Percentiles rank a stretch among this genome's conserved stretches.
Evolutionary conservation across 2,329 filamentous ascomycete species (phyloP).

Genomic region (Trematosphaeria pertusa): DNA sequence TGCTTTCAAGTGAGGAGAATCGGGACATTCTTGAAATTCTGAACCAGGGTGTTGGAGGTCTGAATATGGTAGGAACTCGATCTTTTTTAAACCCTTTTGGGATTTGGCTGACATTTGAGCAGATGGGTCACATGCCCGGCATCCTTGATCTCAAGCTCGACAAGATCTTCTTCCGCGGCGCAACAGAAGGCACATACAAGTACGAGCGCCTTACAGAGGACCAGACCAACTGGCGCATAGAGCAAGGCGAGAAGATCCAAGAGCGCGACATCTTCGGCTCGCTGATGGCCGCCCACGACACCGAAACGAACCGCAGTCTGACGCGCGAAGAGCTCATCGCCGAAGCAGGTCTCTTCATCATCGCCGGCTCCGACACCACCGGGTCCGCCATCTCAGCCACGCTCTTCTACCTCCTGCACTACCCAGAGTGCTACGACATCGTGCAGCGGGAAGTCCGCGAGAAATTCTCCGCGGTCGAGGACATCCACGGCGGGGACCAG

Average conservation of each 20-base stretch:
- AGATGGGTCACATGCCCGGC: slow-evolving; percentile 16
- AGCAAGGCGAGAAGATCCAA: too few species aligned
- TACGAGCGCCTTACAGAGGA: not conserved
- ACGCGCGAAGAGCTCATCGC: too few species aligned
- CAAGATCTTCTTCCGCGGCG: slow-evolving; percentile 38
- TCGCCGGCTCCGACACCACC: slow-evolving; percentile 46
- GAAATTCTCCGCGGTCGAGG: slow-evolving; percentile 19
- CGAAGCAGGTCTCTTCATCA: slow-evolving; percentile 48
- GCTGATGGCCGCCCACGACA: too few species aligned
- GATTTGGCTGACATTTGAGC: too few species aligned
- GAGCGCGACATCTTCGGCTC: too few species aligned
- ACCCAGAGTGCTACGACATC: slow-evolving; percentile 30
- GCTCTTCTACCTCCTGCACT: slow-evolving; percentile 48
- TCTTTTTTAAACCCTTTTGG: too few species aligned
- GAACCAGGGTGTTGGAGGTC: too few species aligned
- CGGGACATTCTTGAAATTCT: too few species aligned
- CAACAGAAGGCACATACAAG: too few species aligned
- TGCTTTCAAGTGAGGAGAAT: not conserved
- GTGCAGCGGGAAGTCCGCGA: slow-evolving; percentile 24
- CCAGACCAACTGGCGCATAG: too few species aligned
- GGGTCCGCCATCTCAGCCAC: slow-evolving; percentile 38
- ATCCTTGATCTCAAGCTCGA: slow-evolving; percentile 32
- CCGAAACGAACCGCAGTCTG: too few species aligned
- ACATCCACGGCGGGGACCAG: slow-evolving; percentile 25
- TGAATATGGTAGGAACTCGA: too few species aligned